phyloP scores from a whole-genome alignment of 2,329 filamentous ascomycete species.

The Pseudocercospora cruenta region DNA sequence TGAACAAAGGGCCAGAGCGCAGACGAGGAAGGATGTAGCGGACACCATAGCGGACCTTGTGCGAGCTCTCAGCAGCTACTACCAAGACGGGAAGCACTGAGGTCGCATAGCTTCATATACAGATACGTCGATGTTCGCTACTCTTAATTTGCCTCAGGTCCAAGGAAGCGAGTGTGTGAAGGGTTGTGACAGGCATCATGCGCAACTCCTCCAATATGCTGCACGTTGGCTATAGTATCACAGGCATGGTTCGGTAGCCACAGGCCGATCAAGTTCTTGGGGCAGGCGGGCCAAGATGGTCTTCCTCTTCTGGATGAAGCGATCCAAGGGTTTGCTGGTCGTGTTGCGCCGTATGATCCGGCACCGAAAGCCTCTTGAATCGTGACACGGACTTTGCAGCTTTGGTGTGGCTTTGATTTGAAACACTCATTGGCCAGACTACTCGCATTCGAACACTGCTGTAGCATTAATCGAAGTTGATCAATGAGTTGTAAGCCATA shows the following conservation, averaged over 20 bases:
- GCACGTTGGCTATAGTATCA: constrained; percentile 12
- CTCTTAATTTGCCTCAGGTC: neutral
- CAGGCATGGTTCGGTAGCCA: neutral
- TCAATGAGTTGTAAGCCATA: neutral
- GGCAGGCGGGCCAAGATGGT: neutral
- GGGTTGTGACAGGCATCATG: constrained; percentile 1
- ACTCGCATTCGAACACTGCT: neutral
- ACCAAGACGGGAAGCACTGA: neutral
- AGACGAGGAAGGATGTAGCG: neutral
- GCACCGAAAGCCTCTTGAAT: neutral
- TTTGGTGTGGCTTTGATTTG: neutral
- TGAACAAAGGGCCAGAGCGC: constrained; percentile 10
- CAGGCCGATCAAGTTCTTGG: constrained; percentile 11
- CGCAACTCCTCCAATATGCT: constrained; percentile 10
- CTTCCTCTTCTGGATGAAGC: neutral
- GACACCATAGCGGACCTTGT: constrained; percentile 11
- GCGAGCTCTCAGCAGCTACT: neutral
- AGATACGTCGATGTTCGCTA: neutral
- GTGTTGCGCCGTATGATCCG: neutral
- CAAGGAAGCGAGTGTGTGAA: constrained; percentile 9
- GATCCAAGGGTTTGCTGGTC: neutral
- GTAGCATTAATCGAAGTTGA: neutral
- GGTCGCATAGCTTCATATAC: constrained; percentile 2
- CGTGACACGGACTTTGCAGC: neutral
- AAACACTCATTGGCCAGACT: neutral